Evolutionary conservation across 495 filamentous ascomycete species (phyloP).

Genomic region (Aspergillus conjunctus): DNA sequence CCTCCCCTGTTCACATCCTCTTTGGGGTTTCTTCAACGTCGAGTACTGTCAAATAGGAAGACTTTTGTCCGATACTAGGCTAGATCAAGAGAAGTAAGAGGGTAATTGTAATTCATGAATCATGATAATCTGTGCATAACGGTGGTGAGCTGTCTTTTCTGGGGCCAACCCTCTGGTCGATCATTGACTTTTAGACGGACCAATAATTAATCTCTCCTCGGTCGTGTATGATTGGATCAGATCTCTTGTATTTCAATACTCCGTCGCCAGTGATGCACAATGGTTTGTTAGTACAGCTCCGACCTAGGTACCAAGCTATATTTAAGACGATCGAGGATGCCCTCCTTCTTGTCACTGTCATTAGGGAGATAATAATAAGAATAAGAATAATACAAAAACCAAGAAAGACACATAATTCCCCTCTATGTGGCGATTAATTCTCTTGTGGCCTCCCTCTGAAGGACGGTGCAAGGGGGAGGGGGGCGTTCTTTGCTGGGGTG

Average conservation of each 20-base stretch:
- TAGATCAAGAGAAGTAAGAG: background rate
- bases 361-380: background rate
- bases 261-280: no score
- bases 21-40: constrained; percentile 1
- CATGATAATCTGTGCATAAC: constrained; percentile 18
- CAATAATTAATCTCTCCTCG: constrained; percentile 24
- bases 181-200: constrained; percentile 29
- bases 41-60: background rate
- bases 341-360: background rate
- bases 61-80: background rate
- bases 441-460: constrained; percentile 16
- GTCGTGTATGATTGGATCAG: constrained; percentile 24
- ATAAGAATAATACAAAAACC: no score
- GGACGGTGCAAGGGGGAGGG: constrained; percentile 18
- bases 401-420: no score
- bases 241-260: constrained; percentile 5
- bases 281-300: no score
- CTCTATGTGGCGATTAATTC: background rate
- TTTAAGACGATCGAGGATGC: no score
- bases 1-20: constrained; percentile 4
- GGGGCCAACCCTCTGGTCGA: constrained; percentile 20
- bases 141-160: constrained; percentile 28
- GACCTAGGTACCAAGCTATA: no score
- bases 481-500: constrained; percentile 20
- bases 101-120: background rate